These are phyloP conservation scores for Lasiosphaeriaceae sp. DNA, from an alignment of 495 filamentous ascomycete genomes.

Conservation along the genomic window DNA sequence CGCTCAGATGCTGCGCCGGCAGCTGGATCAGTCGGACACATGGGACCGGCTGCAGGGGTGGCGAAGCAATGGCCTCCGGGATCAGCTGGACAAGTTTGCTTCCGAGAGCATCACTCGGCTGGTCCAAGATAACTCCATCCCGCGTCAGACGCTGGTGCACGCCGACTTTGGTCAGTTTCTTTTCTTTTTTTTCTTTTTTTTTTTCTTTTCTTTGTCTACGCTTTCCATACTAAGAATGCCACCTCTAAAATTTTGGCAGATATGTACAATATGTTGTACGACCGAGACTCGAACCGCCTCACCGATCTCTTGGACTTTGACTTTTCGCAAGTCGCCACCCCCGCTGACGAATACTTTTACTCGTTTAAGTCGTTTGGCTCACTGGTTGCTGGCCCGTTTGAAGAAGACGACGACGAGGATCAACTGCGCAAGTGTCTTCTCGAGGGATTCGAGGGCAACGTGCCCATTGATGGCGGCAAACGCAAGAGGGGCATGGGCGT, in stretches of 20 bases:
- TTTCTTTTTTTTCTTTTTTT: no score
- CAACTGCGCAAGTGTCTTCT: neutral
- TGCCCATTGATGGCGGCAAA: neutral
- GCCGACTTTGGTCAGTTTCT: slow-evolving; percentile 11
- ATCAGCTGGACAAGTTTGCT: slow-evolving; percentile 5
- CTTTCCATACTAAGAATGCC: no score
- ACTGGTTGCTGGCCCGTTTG: neutral
- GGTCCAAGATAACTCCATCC: neutral
- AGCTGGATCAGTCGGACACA: slow-evolving; percentile 7
- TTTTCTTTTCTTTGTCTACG: no score
- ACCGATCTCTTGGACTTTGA: slow-evolving; percentile 14
- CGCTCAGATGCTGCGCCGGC: slow-evolving; percentile 9
- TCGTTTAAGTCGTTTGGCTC: slow-evolving; percentile 5
- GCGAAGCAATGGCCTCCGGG: neutral
- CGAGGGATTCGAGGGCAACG: neutral
- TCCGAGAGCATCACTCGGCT: slow-evolving; percentile 3
- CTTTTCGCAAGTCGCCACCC: slow-evolving; percentile 13
- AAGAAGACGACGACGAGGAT: neutral
- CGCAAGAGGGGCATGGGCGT: neutral
- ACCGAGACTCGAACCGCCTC: slow-evolving; percentile 5
- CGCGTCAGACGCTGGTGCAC: slow-evolving; percentile 8
- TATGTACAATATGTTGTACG: slow-evolving; percentile 12
- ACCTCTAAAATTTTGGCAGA: slow-evolving; percentile 1
- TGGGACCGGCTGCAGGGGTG: slow-evolving; percentile 12
- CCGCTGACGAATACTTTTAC: slow-evolving; percentile 20